Percentiles rank a stretch among this genome's conserved stretches.
phyloP scores from a whole-genome alignment of 768 basidiomycete genomes.

The Gymnopilus dilepis region DNA sequence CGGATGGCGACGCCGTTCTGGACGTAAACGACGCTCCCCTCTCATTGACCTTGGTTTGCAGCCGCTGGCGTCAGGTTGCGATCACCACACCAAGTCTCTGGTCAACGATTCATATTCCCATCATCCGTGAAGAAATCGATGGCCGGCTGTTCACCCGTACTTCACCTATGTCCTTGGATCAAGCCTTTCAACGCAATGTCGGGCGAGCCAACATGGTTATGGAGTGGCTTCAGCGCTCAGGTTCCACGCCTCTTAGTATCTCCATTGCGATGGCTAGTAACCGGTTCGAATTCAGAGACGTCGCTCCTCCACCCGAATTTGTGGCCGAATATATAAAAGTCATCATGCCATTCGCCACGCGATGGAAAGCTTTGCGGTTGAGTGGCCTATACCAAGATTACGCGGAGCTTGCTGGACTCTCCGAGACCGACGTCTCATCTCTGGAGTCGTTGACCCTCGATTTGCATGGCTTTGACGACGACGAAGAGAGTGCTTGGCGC shows the following conservation, averaged over 20 bases:
- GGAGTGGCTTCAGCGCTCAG: neutral
- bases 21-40: neutral
- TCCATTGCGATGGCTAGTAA: neutral
- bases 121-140: neutral
- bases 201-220: neutral
- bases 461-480: too few relatives aligned
- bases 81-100: neutral
- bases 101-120: slow-evolving; percentile 4
- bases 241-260: neutral
- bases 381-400: neutral
- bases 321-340: neutral
- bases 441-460: neutral
- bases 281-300: neutral
- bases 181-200: neutral
- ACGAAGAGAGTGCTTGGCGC: too few relatives aligned
- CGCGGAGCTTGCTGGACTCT: neutral
- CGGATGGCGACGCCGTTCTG: neutral
- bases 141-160: neutral
- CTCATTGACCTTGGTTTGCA: neutral
- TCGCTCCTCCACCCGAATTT: neutral
- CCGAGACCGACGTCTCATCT: neutral
- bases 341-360: neutral
- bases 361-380: neutral
- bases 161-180: neutral
- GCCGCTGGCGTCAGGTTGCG: slow-evolving; percentile 1